Base-by-base conservation (phyloP, 1,284 basidiomycete species). In the Apiotrichum mycotoxinovorans region DNA sequence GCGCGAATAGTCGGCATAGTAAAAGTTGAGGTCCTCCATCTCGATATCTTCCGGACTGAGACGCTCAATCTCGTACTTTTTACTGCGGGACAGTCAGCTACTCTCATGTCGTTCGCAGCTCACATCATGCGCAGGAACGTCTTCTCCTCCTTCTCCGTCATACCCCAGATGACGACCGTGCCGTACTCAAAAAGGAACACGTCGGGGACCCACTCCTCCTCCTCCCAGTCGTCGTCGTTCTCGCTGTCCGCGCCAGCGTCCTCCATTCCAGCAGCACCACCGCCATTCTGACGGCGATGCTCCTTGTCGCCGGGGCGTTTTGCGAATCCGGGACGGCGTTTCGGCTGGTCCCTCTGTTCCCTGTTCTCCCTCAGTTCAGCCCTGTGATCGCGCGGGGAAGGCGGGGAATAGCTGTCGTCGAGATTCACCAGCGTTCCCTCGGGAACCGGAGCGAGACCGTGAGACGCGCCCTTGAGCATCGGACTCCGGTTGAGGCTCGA, bases 1-100 rank as follows among this genome's bases (percentile, higher is more conserved):
- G 66, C 91, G 85, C 74, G 89, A 92, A 73, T 97, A 97, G 73
- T 95, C 93, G 18, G 93, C 93, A 68, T 95, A 93, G 71, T 98
- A 98, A 77, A 88, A 97, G 75, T 96, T 96, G 45, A 98, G 80
- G 70, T 98, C 94, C 80, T 97, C 94, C 86, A 90, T 92, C 77
- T 98, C 92, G 20, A 92, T 80, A 65, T 88, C 87, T 51, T 93
- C 87, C 14, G 87, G 80, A 48, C 85, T 89, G 48, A 96, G 80
- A 68, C 87, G 88, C 66, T 96, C 94, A 25, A 93, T 84, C 75
- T 96, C 94, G 72, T 95, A 97, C 33, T 88, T 86, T 75, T 91
- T 91, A 75, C 91, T 94, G 68, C 59, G n/a, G n/a, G n/a, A 50
- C 15, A 7, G 53, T 60, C 54, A 60, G 56, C 51, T 25, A 1